Conservation (phyloP, 305 asterid species). For the Nicotiana rustica region DNA sequence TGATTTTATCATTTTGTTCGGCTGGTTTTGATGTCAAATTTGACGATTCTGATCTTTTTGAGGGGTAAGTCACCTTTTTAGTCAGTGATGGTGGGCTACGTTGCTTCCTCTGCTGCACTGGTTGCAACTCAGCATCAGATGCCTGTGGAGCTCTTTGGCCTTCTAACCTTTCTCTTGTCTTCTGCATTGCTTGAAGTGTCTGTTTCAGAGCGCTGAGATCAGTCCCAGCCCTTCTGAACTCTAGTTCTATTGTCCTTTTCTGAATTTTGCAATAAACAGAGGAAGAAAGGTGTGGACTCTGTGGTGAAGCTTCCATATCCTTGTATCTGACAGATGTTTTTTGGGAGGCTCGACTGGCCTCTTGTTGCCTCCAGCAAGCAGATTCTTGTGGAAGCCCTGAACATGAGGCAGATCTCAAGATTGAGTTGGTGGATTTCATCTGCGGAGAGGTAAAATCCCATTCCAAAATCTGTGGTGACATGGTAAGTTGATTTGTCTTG, state of each 20-base stretch:
- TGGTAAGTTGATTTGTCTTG: constrained; percentile 48
- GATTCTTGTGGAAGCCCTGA: constrained; percentile 75
- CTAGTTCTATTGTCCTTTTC: constrained; percentile 76
- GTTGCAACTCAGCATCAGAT: constrained; percentile 34
- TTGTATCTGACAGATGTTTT: constrained; percentile 50
- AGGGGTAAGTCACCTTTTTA: constrained; percentile 48
- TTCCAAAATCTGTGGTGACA: constrained; percentile 46
- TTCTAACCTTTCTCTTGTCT: constrained; percentile 64
- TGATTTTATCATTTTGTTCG: not conserved
- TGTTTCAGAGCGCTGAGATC: constrained; percentile 93
- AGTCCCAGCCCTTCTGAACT: constrained; percentile 81
- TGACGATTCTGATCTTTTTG: constrained; percentile 53
- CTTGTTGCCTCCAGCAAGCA: constrained; percentile 81
- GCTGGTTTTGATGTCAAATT: constrained; percentile 54
- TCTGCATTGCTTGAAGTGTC: constrained; percentile 82
- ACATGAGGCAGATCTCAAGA: constrained; percentile 49
- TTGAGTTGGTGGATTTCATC: constrained; percentile 42
- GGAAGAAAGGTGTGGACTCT: constrained; percentile 49
- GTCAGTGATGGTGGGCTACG: constrained; percentile 46
- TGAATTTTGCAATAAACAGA: constrained; percentile 86
- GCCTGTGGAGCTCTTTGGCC: constrained; percentile 50
- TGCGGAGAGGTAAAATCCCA: constrained; percentile 51
- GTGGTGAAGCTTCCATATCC: constrained; percentile 42
- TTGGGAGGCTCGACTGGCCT: constrained; percentile 49
- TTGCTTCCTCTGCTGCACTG: constrained; percentile 39